Evolutionary conservation across 2,329 filamentous ascomycete species (phyloP).

Genomic region (Endothia cerciana): DNA sequence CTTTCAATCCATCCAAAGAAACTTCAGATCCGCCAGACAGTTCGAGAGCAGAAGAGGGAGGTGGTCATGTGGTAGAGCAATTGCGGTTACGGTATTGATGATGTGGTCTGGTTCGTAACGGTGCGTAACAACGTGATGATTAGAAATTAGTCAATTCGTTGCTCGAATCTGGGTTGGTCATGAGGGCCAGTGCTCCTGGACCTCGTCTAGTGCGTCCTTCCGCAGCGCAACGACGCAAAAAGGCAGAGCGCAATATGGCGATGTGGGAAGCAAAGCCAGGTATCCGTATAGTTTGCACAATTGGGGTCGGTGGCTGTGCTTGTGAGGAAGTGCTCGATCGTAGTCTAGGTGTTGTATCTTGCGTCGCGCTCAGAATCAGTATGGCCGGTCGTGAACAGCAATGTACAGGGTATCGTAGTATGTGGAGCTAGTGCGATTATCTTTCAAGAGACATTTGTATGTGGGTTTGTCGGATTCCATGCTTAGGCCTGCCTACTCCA

Average conservation of each 20-base stretch:
- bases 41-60: not conserved
- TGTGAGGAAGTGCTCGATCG: not conserved
- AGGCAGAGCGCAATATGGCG: too few species aligned
- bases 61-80: not conserved
- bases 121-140: slow-evolving; percentile 8
- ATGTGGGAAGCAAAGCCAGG: not conserved
- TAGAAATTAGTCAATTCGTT: slow-evolving; percentile 5
- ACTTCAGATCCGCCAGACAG: not conserved
- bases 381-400: not conserved
- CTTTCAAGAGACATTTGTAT: not conserved
- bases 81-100: not conserved
- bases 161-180: not conserved
- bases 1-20: slow-evolving; percentile 4
- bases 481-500: not conserved
- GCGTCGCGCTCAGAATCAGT: not conserved
- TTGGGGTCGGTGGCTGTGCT: not conserved
- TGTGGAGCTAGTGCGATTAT: not conserved
- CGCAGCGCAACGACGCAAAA: not conserved
- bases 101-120: slow-evolving; percentile 1
- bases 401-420: slow-evolving; percentile 10
- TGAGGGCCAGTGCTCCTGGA: not conserved
- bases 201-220: not conserved
- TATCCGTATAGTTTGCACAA: not conserved
- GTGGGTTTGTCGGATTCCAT: not conserved
- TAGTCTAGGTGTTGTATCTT: slow-evolving; percentile 6